A percentile compares a stretch with the other conserved stretches of the same genome.
Conservation (phyloP, 768 basidiomycete genomes). For the Hebeloma cylindrosporum region DNA sequence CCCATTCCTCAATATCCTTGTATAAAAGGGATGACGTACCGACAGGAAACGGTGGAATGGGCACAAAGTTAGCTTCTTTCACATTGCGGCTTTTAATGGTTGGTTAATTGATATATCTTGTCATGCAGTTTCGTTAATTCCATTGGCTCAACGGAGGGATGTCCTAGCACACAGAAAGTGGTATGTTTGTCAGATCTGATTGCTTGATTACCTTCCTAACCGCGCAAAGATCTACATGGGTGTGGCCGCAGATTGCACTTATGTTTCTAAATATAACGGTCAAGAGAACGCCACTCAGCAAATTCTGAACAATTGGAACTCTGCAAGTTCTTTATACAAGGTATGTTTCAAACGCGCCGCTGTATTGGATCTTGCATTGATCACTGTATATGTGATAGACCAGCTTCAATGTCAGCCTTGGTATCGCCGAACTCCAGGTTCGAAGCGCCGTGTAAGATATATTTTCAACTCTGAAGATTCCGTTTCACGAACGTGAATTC, state of each 20-base stretch:
- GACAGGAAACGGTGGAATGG: conserved; percentile 49
- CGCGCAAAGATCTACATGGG: conserved; percentile 67
- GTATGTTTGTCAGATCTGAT: conserved; percentile 34
- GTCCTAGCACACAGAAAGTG: conserved; percentile 71
- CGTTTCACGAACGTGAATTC: conserved; percentile 1
- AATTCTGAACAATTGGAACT: conserved; percentile 79
- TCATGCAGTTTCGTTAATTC: conserved; percentile 58
- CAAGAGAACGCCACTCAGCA: conserved; percentile 67
- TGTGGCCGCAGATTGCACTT: conserved; percentile 85
- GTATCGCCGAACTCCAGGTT: conserved; percentile 78
- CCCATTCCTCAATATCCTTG: conserved; percentile 32
- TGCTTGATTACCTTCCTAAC: conserved; percentile 4
- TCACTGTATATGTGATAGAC: conserved; percentile 35
- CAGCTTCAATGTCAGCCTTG: conserved; percentile 84
- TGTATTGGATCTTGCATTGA: conserved; percentile 1
- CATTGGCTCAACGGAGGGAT: conserved; percentile 72
- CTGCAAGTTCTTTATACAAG: conserved; percentile 73
- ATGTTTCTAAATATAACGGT: conserved; percentile 62
- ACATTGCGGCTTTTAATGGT: neutral
- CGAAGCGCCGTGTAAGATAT: conserved; percentile 49
- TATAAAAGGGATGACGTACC: conserved; percentile 57
- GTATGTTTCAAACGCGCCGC: conserved; percentile 26
- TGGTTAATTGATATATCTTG: conserved; percentile 4
- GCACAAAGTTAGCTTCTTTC: conserved; percentile 48
- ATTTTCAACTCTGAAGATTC: conserved; percentile 1